These are phyloP conservation scores for Sporisorium reilianum DNA, from an alignment of 1,284 basidiomycete species.

Conservation along the genomic window DNA sequence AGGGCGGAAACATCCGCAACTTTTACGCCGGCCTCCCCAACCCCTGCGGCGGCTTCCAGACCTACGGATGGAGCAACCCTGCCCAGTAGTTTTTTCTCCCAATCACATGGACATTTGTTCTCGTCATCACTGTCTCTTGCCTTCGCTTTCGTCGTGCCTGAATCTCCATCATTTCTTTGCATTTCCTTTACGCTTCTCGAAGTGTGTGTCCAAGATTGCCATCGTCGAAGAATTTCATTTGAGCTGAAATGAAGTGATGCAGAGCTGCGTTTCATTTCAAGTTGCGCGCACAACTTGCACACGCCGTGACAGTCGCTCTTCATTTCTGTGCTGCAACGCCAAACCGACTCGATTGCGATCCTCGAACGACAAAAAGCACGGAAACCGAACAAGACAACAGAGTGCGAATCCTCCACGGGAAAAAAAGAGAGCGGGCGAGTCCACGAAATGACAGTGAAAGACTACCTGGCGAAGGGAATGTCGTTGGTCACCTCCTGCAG, in stretches of 20 bases:
- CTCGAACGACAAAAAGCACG: not conserved
- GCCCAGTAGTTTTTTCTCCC: not conserved
- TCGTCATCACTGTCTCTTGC: too few relatives aligned
- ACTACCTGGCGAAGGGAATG: conserved; percentile 55
- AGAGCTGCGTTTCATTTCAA: not conserved
- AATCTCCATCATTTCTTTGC: not conserved
- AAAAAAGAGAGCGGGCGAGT: not conserved
- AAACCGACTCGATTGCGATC: not conserved
- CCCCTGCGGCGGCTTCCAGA: conserved; percentile 42
- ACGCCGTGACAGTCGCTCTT: too few relatives aligned
- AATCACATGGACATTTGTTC: not conserved
- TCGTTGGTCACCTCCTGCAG: conserved; percentile 64
- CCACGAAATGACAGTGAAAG: too few relatives aligned
- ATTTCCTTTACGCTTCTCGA: not conserved
- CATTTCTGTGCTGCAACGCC: too few relatives aligned
- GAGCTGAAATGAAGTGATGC: too few relatives aligned
- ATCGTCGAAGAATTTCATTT: too few relatives aligned
- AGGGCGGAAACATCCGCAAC: conserved; percentile 31
- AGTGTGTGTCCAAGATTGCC: not conserved
- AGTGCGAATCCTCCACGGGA: too few relatives aligned
- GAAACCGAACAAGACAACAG: not conserved
- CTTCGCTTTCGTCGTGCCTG: not conserved
- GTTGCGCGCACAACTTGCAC: not conserved
- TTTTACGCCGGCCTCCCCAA: conserved; percentile 37
- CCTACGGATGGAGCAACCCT: conserved; percentile 36